Evolutionary conservation across 805 yeast genomes (phyloP), one percentile per base, ranked within the genome.

Genomic region (Limtongozyma cylindracea): DNA sequence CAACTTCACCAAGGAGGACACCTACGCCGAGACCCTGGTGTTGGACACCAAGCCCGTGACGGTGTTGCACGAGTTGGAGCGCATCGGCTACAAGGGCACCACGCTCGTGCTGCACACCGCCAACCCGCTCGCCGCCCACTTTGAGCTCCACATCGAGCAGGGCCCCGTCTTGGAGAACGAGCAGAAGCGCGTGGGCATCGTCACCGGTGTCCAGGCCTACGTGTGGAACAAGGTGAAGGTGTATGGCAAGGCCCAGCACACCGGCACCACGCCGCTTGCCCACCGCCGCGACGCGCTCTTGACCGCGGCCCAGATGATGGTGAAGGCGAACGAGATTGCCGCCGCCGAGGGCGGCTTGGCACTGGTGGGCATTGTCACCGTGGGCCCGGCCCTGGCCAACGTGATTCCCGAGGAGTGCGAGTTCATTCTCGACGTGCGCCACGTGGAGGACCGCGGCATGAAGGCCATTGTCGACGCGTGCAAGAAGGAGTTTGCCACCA

Each of bases 141-240:
- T 70, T 37, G 82, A 70, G 38, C 47, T 70, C 24, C 82, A 70
- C 35, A 70, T 70, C 27, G 80, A 70, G 34, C 82, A 70, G 40
- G 82, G 82, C 5, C 80, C 80, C 8, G 52, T 67, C 18, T 48
- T 70, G 22, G 77, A 70, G 35, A 51, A 53, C 12, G 53, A 52
- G 16, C 33, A 52, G 4, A 59, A 60, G 32, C 53, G 54, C 25
- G 59, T 70, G 25, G 82, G 82, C 16, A 46, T 69, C 20, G 78
- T 70, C 7, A 49, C 48, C 8, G 73, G 72, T 16, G 73, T 57
- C 16, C 80, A 70, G 37, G 71, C 70, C 2, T 63, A 61, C 31
- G 41, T 50, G 20, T 70, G 82, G 82, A 47, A 52, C 24, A 59
- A 54, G 21, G 49, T 64, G 12, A 49, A 41, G n/a, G 56, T 70